Conservation (phyloP, 2,329 filamentous ascomycete species). For the Epichloe amarillans region DNA sequence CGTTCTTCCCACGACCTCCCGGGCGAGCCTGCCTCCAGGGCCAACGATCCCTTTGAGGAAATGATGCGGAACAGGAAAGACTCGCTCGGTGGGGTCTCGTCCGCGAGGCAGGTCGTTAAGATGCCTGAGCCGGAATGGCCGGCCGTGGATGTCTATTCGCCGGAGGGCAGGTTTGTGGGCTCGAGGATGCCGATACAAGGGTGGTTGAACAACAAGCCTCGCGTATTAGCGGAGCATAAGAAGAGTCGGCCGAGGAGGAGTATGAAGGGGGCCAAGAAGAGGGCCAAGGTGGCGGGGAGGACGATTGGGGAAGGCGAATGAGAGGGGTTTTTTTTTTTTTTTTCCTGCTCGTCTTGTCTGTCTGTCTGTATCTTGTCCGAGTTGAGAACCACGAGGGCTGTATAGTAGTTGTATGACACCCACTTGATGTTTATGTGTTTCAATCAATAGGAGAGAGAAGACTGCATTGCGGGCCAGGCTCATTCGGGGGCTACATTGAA, state of each 20-base stretch:
- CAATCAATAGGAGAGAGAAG: no score
- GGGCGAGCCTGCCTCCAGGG: constrained; percentile 1
- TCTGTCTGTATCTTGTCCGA: no score
- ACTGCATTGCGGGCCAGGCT: no score
- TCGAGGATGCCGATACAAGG: constrained; percentile 56
- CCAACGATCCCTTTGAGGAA: constrained; percentile 12
- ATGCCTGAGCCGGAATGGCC: constrained; percentile 39
- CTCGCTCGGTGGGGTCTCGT: background rate
- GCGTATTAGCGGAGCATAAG: constrained; percentile 32
- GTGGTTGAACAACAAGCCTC: constrained; percentile 49
- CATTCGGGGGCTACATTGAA: no score
- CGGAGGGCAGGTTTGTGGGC: constrained; percentile 68
- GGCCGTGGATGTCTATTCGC: constrained; percentile 71
- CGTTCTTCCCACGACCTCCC: background rate
- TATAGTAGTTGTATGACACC: no score
- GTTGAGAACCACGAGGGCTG: no score
- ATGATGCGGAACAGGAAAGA: constrained; percentile 16
- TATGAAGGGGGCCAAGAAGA: constrained; percentile 50
- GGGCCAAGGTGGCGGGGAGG: constrained; percentile 17
- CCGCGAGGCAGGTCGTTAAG: background rate
- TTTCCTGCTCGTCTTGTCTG: no score
- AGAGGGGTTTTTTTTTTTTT: no score
- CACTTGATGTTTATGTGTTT: no score
- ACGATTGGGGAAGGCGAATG: no score
- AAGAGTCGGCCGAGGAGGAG: constrained; percentile 49